phyloP scores from a whole-genome alignment of 768 basidiomycete species.

The Kwoniella sp. region DNA sequence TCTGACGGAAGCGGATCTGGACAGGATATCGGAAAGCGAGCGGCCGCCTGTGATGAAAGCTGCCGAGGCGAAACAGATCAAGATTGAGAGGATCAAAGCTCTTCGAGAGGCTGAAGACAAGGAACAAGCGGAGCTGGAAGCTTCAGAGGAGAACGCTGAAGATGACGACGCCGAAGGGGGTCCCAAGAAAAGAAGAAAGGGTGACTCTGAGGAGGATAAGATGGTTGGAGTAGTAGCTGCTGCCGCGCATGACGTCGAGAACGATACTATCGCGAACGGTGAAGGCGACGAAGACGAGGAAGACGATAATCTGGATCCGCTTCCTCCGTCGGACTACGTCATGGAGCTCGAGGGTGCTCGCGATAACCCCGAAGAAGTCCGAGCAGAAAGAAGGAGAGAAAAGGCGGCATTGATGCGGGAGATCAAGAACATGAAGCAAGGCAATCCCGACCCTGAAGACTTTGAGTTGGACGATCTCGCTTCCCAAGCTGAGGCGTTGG shows the following conservation, averaged over 20 bases:
- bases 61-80: slow-evolving; percentile 23
- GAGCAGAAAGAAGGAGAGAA: slow-evolving; percentile 26
- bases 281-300: slow-evolving; percentile 37
- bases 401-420: slow-evolving; percentile 19
- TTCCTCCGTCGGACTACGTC: slow-evolving; percentile 22
- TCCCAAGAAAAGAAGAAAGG: slow-evolving; percentile 32
- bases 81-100: slow-evolving; percentile 30
- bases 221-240: slow-evolving; percentile 4
- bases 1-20: slow-evolving; percentile 58
- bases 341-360: slow-evolving; percentile 20
- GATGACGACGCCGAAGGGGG: slow-evolving; percentile 16
- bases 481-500: slow-evolving; percentile 16
- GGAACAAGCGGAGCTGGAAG: slow-evolving; percentile 19
- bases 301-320: slow-evolving; percentile 27
- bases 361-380: slow-evolving; percentile 30
- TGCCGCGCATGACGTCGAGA: slow-evolving; percentile 27
- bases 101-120: slow-evolving; percentile 29
- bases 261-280: slow-evolving; percentile 17
- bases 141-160: slow-evolving; percentile 20
- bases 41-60: slow-evolving; percentile 42
- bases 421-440: slow-evolving; percentile 11
- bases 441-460: slow-evolving; percentile 1
- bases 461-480: slow-evolving; percentile 18
- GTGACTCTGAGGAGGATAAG: slow-evolving; percentile 13
- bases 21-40: slow-evolving; percentile 30